Base-by-base conservation (phyloP, 2,329 filamentous ascomycete genomes). In the Dothistroma pini region DNA sequence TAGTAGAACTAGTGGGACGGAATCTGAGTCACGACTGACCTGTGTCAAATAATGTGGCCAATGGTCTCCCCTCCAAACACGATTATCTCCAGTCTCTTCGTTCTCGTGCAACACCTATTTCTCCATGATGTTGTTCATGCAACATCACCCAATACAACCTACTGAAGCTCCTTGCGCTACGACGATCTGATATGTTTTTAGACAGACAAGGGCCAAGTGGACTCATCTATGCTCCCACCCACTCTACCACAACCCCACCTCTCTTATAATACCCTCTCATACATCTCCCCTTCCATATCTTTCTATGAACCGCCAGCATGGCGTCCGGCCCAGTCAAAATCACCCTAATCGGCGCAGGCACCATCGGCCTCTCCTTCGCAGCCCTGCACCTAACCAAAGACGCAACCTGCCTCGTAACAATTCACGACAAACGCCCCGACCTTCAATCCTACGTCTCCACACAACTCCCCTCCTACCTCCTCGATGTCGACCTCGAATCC, bases 321-420 rank as follows among this genome's bases (percentile, higher is more conserved):
- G 35, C 52, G 7, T 22, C 34, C 25, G 32, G n/a, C 5, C 6
- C 47, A 6, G 57, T 47, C 25, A 66, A 65, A 8, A 77, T 80
- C 53, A 75, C 77, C 16, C 66, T 80, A 22, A 74, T 81, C 38
- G 78, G 78, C 51, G 73, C 76, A 12, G 78, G 79, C 50, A 81
- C 79, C 3, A 85, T 85, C 49, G 83, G 83, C 35, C 77, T 84
- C 50, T 84, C 82, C 22, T 84, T 84, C 69, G 78, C 80, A 9
- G 80, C 82, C 29, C 78, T 84, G 22, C 82, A 85, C 64, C 75
- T 85, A 29, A 70, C 75, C 4, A 76, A 80, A 59, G 73, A 78
- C 56, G 69, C 75, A 7, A 69, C 73, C 19, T 69, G 74, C 31
- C 71, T 69, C 1, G 72, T 84, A 52, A 79, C 77, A 44, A 79